These are phyloP conservation scores for Alternaria dauci DNA, from an alignment of 2,329 filamentous ascomycete species.

Conservation along the genomic window DNA sequence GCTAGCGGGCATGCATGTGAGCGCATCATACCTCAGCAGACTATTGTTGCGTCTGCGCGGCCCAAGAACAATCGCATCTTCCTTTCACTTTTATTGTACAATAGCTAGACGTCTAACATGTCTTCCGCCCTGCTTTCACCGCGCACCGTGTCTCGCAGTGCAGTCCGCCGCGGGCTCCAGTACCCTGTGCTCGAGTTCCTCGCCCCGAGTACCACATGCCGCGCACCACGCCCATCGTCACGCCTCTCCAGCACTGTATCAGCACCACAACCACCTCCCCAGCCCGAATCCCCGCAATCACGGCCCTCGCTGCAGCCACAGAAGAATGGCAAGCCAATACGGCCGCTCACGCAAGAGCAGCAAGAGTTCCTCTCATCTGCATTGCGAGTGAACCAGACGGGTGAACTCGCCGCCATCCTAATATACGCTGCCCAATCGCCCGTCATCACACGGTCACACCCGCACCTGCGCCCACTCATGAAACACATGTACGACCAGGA, in stretches of 20 bases:
- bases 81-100: conserved; percentile 9
- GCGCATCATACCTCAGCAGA: conserved; percentile 25
- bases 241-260: conserved; percentile 24
- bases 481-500: conserved; percentile 99
- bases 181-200: conserved; percentile 38
- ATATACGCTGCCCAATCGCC: conserved; percentile 93
- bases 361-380: conserved; percentile 51
- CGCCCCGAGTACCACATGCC: conserved; percentile 31
- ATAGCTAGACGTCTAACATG: conserved; percentile 24
- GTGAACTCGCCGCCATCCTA: conserved; percentile 93
- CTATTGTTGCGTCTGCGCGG: conserved; percentile 6
- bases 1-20: conserved; percentile 27
- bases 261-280: conserved; percentile 10
- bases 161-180: conserved; percentile 4
- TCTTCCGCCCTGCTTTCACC: conserved; percentile 23
- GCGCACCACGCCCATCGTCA: conserved; percentile 24
- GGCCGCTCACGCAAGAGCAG: conserved; percentile 43
- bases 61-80: conserved; percentile 13
- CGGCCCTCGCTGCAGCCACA: conserved; percentile 16
- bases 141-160: conserved; percentile 27
- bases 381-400: conserved; percentile 95
- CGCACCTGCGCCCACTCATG: conserved; percentile 90
- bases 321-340: conserved; percentile 27
- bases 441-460: conserved; percentile 78
- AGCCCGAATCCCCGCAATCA: conserved; percentile 2